phyloP scores from a whole-genome alignment of 1,284 basidiomycete genomes.

The Trametes hirsuta region DNA sequence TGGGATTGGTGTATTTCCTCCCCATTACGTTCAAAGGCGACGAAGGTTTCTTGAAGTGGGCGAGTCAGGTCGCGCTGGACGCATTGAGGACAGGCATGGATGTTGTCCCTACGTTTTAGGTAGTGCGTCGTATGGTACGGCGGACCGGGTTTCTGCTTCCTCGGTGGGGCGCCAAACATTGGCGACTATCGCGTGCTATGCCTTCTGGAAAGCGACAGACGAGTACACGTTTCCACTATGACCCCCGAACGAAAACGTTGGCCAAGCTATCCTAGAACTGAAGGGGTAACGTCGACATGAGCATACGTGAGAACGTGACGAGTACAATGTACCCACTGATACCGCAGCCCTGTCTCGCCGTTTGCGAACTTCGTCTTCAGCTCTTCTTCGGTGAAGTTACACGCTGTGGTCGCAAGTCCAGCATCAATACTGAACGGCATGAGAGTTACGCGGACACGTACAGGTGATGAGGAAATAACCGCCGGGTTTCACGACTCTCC shows the following conservation, averaged over 20 bases:
- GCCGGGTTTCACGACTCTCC: slow-evolving; percentile 61
- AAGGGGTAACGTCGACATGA: not conserved
- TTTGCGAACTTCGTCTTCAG: slow-evolving; percentile 61
- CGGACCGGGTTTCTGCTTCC: not conserved
- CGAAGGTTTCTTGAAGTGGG: slow-evolving; percentile 61
- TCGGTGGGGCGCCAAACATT: not conserved
- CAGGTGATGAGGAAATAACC: slow-evolving; percentile 87
- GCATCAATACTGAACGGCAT: not conserved
- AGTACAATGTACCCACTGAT: slow-evolving; percentile 55
- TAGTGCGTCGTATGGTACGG: not conserved
- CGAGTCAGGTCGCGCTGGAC: slow-evolving; percentile 64
- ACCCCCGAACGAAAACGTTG: slow-evolving; percentile 77
- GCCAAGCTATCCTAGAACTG: slow-evolving; percentile 74
- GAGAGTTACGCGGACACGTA: slow-evolving; percentile 38
- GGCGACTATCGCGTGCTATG: not conserved
- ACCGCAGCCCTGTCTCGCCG: slow-evolving; percentile 52
- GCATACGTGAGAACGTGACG: not conserved
- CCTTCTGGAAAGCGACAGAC: slow-evolving; percentile 74
- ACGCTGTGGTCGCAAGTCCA: slow-evolving; percentile 52
- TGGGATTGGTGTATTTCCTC: slow-evolving; percentile 74
- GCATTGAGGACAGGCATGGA: slow-evolving; percentile 67
- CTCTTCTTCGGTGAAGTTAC: slow-evolving; percentile 90
- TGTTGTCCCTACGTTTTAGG: slow-evolving; percentile 41
- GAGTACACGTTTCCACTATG: slow-evolving; percentile 72
- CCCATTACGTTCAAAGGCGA: slow-evolving; percentile 49